Evolutionary conservation across 768 basidiomycete genomes (phyloP), one percentile per base, ranked within the genome.

Genomic region (Pleurotus ostreatus): DNA sequence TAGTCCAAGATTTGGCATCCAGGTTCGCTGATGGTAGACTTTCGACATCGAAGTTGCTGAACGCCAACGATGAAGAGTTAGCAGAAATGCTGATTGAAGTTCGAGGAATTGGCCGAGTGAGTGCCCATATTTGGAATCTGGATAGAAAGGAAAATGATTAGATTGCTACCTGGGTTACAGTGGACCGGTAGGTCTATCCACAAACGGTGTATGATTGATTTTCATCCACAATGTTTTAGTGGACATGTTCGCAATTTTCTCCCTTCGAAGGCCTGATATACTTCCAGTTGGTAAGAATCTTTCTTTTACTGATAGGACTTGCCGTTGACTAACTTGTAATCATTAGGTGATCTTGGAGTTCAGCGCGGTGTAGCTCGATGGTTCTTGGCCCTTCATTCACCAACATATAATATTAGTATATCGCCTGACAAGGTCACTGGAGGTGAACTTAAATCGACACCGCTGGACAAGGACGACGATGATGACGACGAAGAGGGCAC

Each of bases 191-290:
- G 56, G 68, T 62, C 5, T 15, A 11, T 48, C 15, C n/a, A 11
- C 6, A 40, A 34, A 11, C 8, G 30, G 26, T 45, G 46, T 48
- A 61, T 46, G 44, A 56, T 54, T 41, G 49, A 49, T 41, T 49
- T 52, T 53, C 55, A 60, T 57, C 25, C 41, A 16, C 26, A 38
- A 16, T 34, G 41, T 58, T 62, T 63, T 71, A 80, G 91, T 93
- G n/a, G 86, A 94, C 63, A 95, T 95, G 94, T 95, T 95, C 65
- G 80, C 89, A 12, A 91, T 97, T 44, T 96, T 95, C 70, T 88
- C 90, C 2, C 74, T 94, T 30, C 79, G 92, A 0, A 84, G 92
- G 16, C 89, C 89, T 1, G 84, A 95, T 66, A 88, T 97, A 53
- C 76, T 95, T 1, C 83, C 88, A 11, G 70, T 76, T 59, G 70